Evolutionary conservation across 2,329 filamentous ascomycete genomes (phyloP).

Genomic region (Fusarium bactridioides): DNA sequence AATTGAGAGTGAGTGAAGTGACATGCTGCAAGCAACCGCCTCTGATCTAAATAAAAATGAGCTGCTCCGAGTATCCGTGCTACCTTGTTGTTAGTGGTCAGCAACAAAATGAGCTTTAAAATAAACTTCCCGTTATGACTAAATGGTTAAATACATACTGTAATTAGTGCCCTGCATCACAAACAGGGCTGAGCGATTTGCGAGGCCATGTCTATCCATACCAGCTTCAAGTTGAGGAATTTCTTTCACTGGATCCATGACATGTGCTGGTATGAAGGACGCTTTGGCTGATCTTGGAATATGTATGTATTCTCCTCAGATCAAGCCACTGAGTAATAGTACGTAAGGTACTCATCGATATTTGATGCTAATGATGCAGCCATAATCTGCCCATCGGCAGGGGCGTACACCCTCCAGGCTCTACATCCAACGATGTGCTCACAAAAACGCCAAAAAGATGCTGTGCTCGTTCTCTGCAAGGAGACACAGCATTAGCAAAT

Average conservation of each 20-base stretch:
- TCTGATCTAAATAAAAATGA: neutral
- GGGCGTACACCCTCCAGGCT: neutral
- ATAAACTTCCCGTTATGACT: slow-evolving; percentile 20
- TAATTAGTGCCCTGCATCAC: neutral
- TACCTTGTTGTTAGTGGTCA: neutral
- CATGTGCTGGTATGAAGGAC: slow-evolving; percentile 15
- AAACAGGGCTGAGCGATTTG: slow-evolving; percentile 26
- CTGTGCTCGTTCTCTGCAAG: neutral
- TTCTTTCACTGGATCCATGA: slow-evolving; percentile 15
- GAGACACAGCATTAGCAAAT: neutral
- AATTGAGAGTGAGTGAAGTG: neutral
- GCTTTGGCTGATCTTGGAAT: slow-evolving; percentile 3
- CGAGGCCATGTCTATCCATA: slow-evolving; percentile 11
- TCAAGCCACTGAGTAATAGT: neutral
- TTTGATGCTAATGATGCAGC: neutral
- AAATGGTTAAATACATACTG: neutral
- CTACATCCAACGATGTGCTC: slow-evolving; percentile 8
- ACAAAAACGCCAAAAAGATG: slow-evolving; percentile 16
- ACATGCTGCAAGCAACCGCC: neutral
- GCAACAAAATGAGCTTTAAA: slow-evolving; percentile 17
- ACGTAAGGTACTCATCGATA: neutral
- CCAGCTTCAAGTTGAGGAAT: slow-evolving; percentile 25
- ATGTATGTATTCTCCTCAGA: neutral
- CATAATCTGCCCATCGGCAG: slow-evolving; percentile 18
- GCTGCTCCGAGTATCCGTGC: neutral